These are phyloP conservation scores for Podaxis pistillaris DNA, from an alignment of 768 basidiomycete species.

Conservation along the genomic window DNA sequence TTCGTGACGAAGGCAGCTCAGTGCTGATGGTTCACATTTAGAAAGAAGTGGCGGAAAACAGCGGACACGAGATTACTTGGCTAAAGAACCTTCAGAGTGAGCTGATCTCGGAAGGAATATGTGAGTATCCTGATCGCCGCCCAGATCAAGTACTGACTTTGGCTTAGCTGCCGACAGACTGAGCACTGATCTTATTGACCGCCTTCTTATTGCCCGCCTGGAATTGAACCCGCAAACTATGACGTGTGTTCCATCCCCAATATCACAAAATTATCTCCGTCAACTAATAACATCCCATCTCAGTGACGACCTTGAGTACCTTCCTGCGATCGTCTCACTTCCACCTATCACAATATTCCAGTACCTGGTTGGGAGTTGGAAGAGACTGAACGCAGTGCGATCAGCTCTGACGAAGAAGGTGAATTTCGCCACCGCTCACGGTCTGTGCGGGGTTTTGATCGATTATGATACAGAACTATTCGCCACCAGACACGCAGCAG, in stretches of 20 bases:
- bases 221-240: conserved; percentile 73
- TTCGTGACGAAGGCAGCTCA: background rate
- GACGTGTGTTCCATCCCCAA: conserved; percentile 45
- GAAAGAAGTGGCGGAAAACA: conserved; percentile 59
- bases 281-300: conserved; percentile 12
- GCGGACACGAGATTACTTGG: conserved; percentile 74
- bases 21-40: conserved; percentile 24
- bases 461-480: conserved; percentile 45
- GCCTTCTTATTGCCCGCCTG: conserved; percentile 79
- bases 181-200: conserved; percentile 64
- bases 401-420: conserved; percentile 66
- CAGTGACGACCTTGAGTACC: conserved; percentile 76
- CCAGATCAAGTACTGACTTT: conserved; percentile 1
- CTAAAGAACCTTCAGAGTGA: conserved; percentile 75
- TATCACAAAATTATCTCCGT: background rate
- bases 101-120: conserved; percentile 54
- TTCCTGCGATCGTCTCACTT: conserved; percentile 71
- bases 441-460: background rate
- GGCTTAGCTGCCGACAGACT: conserved; percentile 40
- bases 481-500: conserved; percentile 57
- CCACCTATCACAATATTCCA: conserved; percentile 83
- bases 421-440: background rate
- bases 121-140: conserved; percentile 31
- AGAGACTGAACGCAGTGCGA: conserved; percentile 64
- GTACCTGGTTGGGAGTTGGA: conserved; percentile 91